These are phyloP conservation scores for Daucus carota DNA, from an alignment of 129 eudicot genomes.

Conservation along the genomic window DH1_v3.0 NC_030383.2:5734501-5735000, in stretches of 20 bases:
- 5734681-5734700: slow-evolving; percentile 98
- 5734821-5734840: too few relatives aligned
- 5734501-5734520: slow-evolving; percentile 94
- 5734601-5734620: slow-evolving; percentile 70
- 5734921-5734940: too few relatives aligned
- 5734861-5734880: too few relatives aligned
- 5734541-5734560: neutral
- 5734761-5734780: neutral
- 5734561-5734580: neutral
- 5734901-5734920: too few relatives aligned
- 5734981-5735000: too few relatives aligned
- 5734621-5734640: slow-evolving; percentile 97
- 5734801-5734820: neutral
- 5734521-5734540: slow-evolving; percentile 44
- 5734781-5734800: neutral
- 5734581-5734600: neutral
- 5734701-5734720: slow-evolving; percentile 73
- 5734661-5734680: slow-evolving; percentile 99
- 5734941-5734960: too few relatives aligned
- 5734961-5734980: too few relatives aligned
- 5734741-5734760: neutral
- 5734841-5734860: too few relatives aligned
- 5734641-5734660: slow-evolving; percentile 85
- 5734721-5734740: neutral
- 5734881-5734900: too few relatives aligned